Percentiles rank a stretch among this genome's conserved stretches.
These are phyloP conservation scores for Mycena capillaripes DNA, from an alignment of 768 basidiomycete genomes.

Conservation along the genomic window DNA sequence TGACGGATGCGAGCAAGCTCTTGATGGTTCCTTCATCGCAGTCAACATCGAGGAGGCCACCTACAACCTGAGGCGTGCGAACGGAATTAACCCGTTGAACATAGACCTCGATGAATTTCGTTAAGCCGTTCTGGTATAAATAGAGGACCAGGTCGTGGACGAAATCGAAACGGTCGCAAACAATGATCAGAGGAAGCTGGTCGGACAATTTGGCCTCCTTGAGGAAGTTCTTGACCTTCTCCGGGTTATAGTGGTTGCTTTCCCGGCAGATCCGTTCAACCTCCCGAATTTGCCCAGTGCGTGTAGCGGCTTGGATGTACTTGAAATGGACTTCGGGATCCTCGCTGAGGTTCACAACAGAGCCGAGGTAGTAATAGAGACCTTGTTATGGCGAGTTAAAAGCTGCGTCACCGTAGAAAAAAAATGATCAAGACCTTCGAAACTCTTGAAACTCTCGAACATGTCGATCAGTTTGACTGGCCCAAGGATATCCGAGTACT, in stretches of 20 bases:
- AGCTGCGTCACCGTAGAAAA: neutral
- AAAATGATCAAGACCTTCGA: constrained; percentile 73
- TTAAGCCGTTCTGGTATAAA: constrained; percentile 96
- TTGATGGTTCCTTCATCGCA: constrained; percentile 98
- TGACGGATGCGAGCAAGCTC: constrained; percentile 91
- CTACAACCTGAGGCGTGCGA: constrained; percentile 96
- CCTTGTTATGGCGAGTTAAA: constrained; percentile 55
- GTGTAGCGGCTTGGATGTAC: constrained; percentile 98
- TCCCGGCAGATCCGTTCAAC: constrained; percentile 99
- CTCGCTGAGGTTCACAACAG: constrained; percentile 95
- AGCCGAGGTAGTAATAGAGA: constrained; percentile 98
- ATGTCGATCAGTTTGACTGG: constrained; percentile 98
- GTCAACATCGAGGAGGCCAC: constrained; percentile 96
- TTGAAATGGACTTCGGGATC: constrained; percentile 99
- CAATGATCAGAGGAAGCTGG: constrained; percentile 98
- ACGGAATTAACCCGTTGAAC: constrained; percentile 98
- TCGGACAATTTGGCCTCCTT: constrained; percentile 98
- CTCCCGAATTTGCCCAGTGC: constrained; percentile 98
- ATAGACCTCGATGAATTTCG: constrained; percentile 99
- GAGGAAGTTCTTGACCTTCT: constrained; percentile 99
- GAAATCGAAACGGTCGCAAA: constrained; percentile 99
- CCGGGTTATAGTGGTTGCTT: constrained; percentile 97
- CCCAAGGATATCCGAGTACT: constrained; percentile 98
- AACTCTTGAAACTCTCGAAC: constrained; percentile 98
- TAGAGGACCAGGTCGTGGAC: constrained; percentile 99